These are phyloP conservation scores for Xylaria sp. DNA, from an alignment of 2,329 filamentous ascomycete species.

Conservation along the genomic window DNA sequence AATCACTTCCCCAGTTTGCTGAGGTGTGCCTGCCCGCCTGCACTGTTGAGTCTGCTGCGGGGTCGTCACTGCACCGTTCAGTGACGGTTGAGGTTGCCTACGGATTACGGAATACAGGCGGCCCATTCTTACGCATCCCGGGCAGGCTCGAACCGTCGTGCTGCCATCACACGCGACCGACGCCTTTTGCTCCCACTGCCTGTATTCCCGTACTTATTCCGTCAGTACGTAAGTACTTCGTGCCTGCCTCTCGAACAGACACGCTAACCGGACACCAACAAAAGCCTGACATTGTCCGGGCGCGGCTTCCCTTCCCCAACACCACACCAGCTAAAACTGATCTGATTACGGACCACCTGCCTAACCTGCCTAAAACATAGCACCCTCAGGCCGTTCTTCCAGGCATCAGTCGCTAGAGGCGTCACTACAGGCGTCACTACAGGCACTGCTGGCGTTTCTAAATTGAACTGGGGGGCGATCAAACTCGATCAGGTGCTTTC, in stretches of 20 bases:
- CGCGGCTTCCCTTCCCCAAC: conserved; percentile 19
- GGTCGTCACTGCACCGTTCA: background rate
- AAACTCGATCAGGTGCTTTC: conserved; percentile 17
- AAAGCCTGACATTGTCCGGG: conserved; percentile 5
- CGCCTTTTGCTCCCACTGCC: background rate
- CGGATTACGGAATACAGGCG: background rate
- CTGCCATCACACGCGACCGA: background rate
- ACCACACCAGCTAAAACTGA: background rate
- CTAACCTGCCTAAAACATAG: background rate
- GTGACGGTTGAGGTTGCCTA: no score
- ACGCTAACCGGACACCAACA: background rate
- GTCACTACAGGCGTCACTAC: background rate
- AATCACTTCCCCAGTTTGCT: background rate
- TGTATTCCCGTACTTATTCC: background rate
- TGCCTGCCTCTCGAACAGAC: background rate
- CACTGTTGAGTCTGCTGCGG: conserved; percentile 5
- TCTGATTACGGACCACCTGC: background rate
- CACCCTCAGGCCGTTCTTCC: background rate
- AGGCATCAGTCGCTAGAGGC: background rate
- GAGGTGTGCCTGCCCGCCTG: background rate
- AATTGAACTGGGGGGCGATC: background rate
- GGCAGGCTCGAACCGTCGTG: background rate
- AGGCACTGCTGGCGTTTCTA: background rate
- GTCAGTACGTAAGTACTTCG: no score
- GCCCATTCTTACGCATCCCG: background rate